A percentile compares a stretch with the other conserved stretches of the same genome.
These are phyloP conservation scores for Lavandula angustifolia DNA, from an alignment of 257 asterid genomes.

Conservation along the genomic window DNA sequence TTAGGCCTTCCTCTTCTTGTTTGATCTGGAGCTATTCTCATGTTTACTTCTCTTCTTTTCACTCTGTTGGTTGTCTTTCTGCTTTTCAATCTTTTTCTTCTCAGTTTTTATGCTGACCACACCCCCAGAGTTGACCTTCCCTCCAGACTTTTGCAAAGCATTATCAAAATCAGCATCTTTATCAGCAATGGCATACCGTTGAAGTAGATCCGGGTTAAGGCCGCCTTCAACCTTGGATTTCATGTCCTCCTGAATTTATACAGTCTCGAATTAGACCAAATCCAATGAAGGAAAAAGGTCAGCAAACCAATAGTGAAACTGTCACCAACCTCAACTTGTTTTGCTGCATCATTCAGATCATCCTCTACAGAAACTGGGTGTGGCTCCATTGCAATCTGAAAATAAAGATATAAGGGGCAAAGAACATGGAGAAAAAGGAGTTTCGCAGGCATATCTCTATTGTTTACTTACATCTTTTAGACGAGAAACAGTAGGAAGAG, in stretches of 20 bases:
- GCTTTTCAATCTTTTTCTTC: constrained; percentile 42
- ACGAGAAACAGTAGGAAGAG: constrained; percentile 52
- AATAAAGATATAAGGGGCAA: neutral
- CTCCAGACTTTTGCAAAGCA: constrained; percentile 64
- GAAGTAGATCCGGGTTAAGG: constrained; percentile 64
- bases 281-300: neutral
- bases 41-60: constrained; percentile 63
- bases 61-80: constrained; percentile 30
- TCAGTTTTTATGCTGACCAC: constrained; percentile 66
- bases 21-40: constrained; percentile 53
- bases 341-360: constrained; percentile 76
- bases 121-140: constrained; percentile 52
- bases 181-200: constrained; percentile 68
- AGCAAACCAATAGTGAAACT: neutral
- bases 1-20: constrained; percentile 57
- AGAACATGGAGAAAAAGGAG: neutral
- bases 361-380: constrained; percentile 75
- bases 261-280: neutral
- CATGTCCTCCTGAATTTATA: constrained; percentile 52
- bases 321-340: constrained; percentile 61
- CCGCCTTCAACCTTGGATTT: constrained; percentile 45
- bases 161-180: constrained; percentile 68
- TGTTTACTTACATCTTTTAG: constrained; percentile 58
- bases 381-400: constrained; percentile 73
- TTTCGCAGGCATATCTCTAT: neutral